Evolutionary conservation across 2,329 filamentous ascomycete species (phyloP).

Genomic region (Teratosphaeria epicoccoides): DNA sequence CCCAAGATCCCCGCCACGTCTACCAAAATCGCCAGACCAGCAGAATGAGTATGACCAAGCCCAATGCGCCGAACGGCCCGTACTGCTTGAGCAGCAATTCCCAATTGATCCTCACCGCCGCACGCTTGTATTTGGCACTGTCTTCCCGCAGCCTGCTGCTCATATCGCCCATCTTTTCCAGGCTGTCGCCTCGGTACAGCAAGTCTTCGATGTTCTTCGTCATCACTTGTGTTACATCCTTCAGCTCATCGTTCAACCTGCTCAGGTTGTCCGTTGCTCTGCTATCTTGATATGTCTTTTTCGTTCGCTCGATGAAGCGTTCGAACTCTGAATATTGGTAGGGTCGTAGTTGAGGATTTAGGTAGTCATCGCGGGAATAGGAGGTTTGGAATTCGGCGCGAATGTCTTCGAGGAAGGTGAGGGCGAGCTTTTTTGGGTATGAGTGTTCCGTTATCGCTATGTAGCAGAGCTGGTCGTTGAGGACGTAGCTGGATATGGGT

Average conservation of each 20-base stretch:
- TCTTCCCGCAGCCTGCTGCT: conserved; percentile 72
- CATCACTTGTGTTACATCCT: conserved; percentile 98
- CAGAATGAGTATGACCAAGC: conserved; percentile 72
- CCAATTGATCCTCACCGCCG: conserved; percentile 95
- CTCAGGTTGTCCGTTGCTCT: conserved; percentile 87
- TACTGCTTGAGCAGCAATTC: conserved; percentile 94
- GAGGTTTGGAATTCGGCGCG: conserved; percentile 81
- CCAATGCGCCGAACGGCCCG: conserved; percentile 75
- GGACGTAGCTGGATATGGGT: conserved; percentile 59
- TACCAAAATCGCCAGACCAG: conserved; percentile 91
- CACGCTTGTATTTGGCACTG: conserved; percentile 84
- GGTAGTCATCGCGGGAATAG: conserved; percentile 64
- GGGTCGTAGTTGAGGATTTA: conserved; percentile 64
- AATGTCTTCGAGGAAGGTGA: conserved; percentile 93
- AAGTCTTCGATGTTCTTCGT: conserved; percentile 99
- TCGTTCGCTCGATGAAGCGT: conserved; percentile 87
- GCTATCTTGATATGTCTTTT: conserved; percentile 86
- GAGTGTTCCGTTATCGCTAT: conserved; percentile 85
- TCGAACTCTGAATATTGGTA: conserved; percentile 99
- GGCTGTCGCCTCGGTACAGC: conserved; percentile 82
- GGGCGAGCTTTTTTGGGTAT: conserved; percentile 95
- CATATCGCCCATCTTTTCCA: conserved; percentile 96
- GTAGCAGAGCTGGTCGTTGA: conserved; percentile 76
- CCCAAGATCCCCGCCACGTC: conserved; percentile 11
- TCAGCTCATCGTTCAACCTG: conserved; percentile 90